phyloP scores from a whole-genome alignment of 2,329 filamentous ascomycete genomes.

The Elsinoe australis region DNA sequence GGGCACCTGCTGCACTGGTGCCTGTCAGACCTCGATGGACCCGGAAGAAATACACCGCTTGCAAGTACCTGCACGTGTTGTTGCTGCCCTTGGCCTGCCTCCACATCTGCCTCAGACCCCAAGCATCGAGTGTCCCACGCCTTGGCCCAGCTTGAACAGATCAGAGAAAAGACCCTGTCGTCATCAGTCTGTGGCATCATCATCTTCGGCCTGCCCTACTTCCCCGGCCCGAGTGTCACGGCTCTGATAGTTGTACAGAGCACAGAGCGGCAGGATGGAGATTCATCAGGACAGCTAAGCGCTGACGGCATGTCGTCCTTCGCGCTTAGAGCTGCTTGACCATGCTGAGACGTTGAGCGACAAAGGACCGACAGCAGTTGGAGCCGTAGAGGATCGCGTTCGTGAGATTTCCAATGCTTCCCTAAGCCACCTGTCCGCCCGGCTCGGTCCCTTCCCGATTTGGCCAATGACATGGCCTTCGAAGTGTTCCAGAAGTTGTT shows the following conservation, averaged over 20 bases:
- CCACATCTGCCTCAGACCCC: too few relatives aligned
- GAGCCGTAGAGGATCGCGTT: background rate
- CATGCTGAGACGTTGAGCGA: too few relatives aligned
- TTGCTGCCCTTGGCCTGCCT: background rate
- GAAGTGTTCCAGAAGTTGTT: slow-evolving; percentile 7
- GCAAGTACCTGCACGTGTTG: too few relatives aligned
- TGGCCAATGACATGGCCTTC: slow-evolving; percentile 3
- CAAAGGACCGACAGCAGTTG: background rate
- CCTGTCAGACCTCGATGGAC: too few relatives aligned
- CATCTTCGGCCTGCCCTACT: background rate
- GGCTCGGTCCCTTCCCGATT: background rate
- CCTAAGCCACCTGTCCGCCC: background rate
- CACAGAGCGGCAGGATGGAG: too few relatives aligned
- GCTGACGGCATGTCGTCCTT: background rate
- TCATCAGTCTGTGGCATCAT: slow-evolving; percentile 12
- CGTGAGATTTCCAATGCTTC: background rate
- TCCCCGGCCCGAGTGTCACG: background rate
- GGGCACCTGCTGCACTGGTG: background rate
- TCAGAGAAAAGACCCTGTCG: slow-evolving; percentile 11
- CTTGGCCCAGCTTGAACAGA: slow-evolving; percentile 1
- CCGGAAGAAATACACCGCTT: slow-evolving; percentile 7
- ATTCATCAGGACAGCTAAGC: too few relatives aligned
- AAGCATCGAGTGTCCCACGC: too few relatives aligned
- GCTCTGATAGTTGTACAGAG: background rate
- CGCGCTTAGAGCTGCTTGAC: slow-evolving; percentile 1